Conservation (phyloP, 352 stramenopile genomes). For the Blastocystis sp. region DNA sequence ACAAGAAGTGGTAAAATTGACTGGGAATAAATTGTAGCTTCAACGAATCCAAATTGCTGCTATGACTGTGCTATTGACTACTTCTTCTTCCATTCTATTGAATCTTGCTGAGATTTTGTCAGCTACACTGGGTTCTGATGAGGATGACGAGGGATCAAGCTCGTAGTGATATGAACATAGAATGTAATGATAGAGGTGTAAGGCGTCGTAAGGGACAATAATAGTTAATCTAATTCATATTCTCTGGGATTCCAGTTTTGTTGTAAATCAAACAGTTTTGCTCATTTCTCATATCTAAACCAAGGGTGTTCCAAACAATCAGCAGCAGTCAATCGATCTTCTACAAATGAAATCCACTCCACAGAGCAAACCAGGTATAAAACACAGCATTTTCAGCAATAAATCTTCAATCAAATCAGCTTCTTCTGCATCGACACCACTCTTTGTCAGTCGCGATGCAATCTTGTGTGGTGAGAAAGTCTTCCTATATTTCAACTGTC, state of each 20-base stretch:
- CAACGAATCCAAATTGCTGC: conserved; percentile 6
- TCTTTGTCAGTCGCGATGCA: conserved; percentile 91
- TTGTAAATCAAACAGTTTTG: neutral
- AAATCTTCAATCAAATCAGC: conserved; percentile 87
- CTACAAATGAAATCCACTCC: conserved; percentile 63
- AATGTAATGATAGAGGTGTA: neutral
- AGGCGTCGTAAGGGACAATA: conserved; percentile 57
- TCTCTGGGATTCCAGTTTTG: neutral
- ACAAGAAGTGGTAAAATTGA: neutral
- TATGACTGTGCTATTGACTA: neutral
- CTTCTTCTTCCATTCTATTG: conserved; percentile 17
- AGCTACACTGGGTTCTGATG: neutral
- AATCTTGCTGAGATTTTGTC: neutral
- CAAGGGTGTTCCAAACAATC: conserved; percentile 90
- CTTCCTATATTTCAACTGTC: conserved; percentile 93
- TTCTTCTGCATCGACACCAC: conserved; percentile 83
- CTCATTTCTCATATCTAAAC: conserved; percentile 73
- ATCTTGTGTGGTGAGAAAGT: conserved; percentile 89
- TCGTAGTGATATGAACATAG: neutral
- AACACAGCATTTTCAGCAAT: conserved; percentile 87
- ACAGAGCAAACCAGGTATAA: conserved; percentile 72
- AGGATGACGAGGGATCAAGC: conserved; percentile 56
- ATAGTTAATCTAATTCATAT: neutral
- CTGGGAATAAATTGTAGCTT: neutral
- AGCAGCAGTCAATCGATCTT: conserved; percentile 84